Evolutionary conservation across 2,329 filamentous ascomycete genomes (phyloP), one percentile per base, ranked within the genome.

Genomic region (Colletotrichum liriopes): DNA sequence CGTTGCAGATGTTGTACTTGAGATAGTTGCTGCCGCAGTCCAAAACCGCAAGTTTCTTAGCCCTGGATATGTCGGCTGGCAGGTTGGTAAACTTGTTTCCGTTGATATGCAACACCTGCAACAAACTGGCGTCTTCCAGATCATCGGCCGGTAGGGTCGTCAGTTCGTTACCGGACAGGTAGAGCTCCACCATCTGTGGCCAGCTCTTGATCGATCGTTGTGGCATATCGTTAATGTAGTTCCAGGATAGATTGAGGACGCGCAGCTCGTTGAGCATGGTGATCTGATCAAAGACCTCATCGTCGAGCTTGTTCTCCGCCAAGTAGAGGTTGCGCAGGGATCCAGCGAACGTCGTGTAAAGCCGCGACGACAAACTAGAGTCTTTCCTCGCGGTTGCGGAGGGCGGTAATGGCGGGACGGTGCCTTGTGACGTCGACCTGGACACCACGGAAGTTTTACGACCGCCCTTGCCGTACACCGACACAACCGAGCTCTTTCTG

Each of bases 1-100:
- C 98, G 79, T 99, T 99, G 39, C 95, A 96, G 59, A 99, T 97
- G 80, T 99, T 99, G 88, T 99, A 99, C 82, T 98, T 99, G 69
- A 99, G 86, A 29, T 90, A 92, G 79, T 99, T 99, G 86, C 94
- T 98, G 73, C 95, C 96, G 74, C 97, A 97, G 82, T 99, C 96
- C 62, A 99, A 87, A 61, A 98, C 93, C 6, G 95, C 92, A 35
- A 99, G 89, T 81, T 96, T 96, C 83, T 95, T 94, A 55, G 98
- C 94, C 81, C 98, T 94, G 73, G 95, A 97, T 60, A 99, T 92
- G 80, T 99, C 96, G 11, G 96, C 96, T 2, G 96, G 96, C 26
- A 99, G 87, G 43, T 97, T 97, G 77, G 97, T 97, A 80, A 99
- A 99, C 80, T 97, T 96, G 85, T 99, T 99, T 80, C 93, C 94